Evolutionary conservation across 768 basidiomycete genomes (phyloP).

Genomic region (Symmetrospora coprosmae): DNA sequence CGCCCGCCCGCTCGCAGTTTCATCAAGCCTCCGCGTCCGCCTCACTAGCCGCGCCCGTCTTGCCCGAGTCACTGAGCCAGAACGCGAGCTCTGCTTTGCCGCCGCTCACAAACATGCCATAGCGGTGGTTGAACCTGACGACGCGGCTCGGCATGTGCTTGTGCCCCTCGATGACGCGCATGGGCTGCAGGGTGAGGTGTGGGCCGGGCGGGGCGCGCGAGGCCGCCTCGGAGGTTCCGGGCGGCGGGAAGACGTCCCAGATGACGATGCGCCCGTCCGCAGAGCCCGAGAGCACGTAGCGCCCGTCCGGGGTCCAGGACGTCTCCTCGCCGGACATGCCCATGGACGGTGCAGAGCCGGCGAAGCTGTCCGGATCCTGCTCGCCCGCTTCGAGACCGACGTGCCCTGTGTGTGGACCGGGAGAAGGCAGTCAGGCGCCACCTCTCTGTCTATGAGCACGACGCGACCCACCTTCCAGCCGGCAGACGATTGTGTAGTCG

Average conservation of each 20-base stretch:
- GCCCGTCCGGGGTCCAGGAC: slow-evolving; percentile 85
- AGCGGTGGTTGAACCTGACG: slow-evolving; percentile 76
- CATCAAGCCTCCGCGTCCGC: no score
- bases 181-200: slow-evolving; percentile 46
- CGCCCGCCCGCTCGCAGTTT: no score
- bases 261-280: slow-evolving; percentile 62
- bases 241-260: slow-evolving; percentile 60
- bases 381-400: slow-evolving; percentile 61
- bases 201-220: slow-evolving; percentile 30
- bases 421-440: no score
- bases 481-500: slow-evolving; percentile 64
- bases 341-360: slow-evolving; percentile 55
- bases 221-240: slow-evolving; percentile 17
- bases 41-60: no score
- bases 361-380: slow-evolving; percentile 38
- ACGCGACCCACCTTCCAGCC: slow-evolving; percentile 51
- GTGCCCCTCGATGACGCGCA: slow-evolving; percentile 56
- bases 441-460: neutral
- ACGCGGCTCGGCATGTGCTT: slow-evolving; percentile 62
- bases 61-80: neutral
- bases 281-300: slow-evolving; percentile 56
- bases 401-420: slow-evolving; percentile 37
- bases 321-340: slow-evolving; percentile 88
- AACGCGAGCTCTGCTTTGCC: slow-evolving; percentile 41
- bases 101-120: slow-evolving; percentile 72